These are phyloP conservation scores for Bacidia gigantensis DNA, from an alignment of 495 filamentous ascomycete species.

Conservation along the genomic window DNA sequence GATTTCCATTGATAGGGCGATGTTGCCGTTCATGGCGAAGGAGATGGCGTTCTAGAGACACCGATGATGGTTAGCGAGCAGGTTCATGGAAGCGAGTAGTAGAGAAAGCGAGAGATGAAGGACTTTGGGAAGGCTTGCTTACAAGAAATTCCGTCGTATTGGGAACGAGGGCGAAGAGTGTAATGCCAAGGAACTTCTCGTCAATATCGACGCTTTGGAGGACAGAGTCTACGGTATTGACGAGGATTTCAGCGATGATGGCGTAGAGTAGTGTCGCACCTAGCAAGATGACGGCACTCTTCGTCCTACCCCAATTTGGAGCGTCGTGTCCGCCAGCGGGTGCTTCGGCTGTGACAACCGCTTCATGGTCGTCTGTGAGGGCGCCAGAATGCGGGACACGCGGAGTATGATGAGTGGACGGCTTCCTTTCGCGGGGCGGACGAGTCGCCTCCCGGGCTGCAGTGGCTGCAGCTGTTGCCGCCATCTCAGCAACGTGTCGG, in stretches of 20 bases:
- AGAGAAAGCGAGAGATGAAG: neutral
- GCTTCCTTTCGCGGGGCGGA: conserved; percentile 33
- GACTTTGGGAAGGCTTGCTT: conserved; percentile 25
- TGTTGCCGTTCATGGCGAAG: conserved; percentile 99
- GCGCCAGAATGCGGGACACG: conserved; percentile 8
- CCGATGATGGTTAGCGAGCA: conserved; percentile 21
- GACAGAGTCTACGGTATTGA: conserved; percentile 91
- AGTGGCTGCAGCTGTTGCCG: conserved; percentile 77
- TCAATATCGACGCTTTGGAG: conserved; percentile 80
- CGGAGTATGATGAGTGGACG: conserved; percentile 21
- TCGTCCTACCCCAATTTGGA: conserved; percentile 88
- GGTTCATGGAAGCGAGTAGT: conserved; percentile 7
- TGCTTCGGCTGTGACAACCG: conserved; percentile 27
- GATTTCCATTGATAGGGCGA: conserved; percentile 97
- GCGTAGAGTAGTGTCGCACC: conserved; percentile 88
- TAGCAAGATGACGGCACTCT: conserved; percentile 79
- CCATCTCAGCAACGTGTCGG: conserved; percentile 77
- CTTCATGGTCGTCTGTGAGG: conserved; percentile 27
- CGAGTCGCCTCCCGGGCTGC: conserved; percentile 67
- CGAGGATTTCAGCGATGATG: conserved; percentile 89
- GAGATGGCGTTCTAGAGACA: conserved; percentile 79
- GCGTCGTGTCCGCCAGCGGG: conserved; percentile 78
- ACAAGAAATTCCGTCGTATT: conserved; percentile 98
- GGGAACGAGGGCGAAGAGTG: conserved; percentile 89
- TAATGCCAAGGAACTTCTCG: conserved; percentile 96